These are phyloP conservation scores for Logfia minima DNA, from an alignment of 129 eudicot species.

Conservation along the genomic window DNA sequence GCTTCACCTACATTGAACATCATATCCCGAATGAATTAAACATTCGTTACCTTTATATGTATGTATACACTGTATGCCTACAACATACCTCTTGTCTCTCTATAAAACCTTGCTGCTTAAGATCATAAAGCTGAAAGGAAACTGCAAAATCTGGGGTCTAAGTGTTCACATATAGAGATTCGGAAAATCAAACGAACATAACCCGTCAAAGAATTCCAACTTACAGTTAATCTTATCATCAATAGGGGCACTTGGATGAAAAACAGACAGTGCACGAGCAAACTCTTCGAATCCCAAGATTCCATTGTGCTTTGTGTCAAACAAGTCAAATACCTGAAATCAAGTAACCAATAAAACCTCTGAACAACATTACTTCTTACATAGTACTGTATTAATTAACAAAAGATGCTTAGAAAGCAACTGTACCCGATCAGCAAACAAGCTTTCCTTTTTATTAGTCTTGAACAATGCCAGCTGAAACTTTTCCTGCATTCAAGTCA, in stretches of 20 bases:
- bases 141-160: slow-evolving; percentile 42
- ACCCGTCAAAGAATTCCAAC: slow-evolving; percentile 13
- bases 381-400: background rate
- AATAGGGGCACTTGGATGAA: slow-evolving; percentile 89
- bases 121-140: slow-evolving; percentile 88
- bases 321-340: slow-evolving; percentile 82
- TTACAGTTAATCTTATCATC: slow-evolving; percentile 87
- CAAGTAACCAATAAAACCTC: background rate
- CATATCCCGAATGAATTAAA: background rate
- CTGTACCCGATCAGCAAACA: slow-evolving; percentile 83
- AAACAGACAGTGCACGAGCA: slow-evolving; percentile 92
- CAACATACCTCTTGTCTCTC: slow-evolving; percentile 84
- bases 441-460: slow-evolving; percentile 92
- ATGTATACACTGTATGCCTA: background rate
- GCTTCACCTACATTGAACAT: slow-evolving; percentile 56
- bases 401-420: slow-evolving; percentile 4
- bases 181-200: background rate
- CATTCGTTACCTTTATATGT: background rate
- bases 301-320: slow-evolving; percentile 91
- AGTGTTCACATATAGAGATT: background rate
- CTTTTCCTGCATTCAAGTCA: slow-evolving; percentile 63
- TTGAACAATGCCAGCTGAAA: slow-evolving; percentile 88
- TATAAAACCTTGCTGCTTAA: slow-evolving; percentile 92
- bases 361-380: background rate
- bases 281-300: slow-evolving; percentile 86